Conservation (phyloP, 768 basidiomycete genomes). For the Mycena leptocephala region DNA sequence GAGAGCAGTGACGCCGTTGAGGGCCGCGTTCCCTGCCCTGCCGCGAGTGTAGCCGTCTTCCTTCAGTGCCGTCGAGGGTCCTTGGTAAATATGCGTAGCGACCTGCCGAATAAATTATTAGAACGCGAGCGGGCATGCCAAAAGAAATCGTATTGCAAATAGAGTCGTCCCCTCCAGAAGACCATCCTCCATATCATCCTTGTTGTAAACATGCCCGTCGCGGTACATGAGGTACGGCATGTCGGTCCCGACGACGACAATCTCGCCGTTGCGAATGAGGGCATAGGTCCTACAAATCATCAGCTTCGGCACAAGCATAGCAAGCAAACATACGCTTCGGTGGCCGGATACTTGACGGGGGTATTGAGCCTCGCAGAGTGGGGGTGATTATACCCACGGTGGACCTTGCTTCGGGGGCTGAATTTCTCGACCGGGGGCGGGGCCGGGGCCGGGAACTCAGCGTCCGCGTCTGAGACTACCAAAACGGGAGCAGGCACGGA, state of each 20-base stretch:
- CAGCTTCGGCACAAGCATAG: neutral
- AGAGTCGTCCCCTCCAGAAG: neutral
- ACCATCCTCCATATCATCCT: neutral
- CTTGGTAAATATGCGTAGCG: neutral
- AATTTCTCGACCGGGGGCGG: neutral
- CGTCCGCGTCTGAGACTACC: no score
- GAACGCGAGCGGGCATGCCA: neutral
- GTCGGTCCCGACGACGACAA: neutral
- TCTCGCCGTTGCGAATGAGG: neutral
- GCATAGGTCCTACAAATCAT: neutral
- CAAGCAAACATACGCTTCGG: neutral
- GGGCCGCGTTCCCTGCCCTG: neutral
- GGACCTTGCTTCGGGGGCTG: neutral
- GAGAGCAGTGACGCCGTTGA: neutral
- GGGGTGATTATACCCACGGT: neutral
- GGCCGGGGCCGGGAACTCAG: no score
- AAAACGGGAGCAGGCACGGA: neutral
- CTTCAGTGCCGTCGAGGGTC: neutral
- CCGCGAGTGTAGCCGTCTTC: neutral
- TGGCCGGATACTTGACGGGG: neutral
- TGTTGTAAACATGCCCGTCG: neutral
- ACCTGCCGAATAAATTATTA: neutral
- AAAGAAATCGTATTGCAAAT: neutral
- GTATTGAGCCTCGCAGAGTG: neutral
- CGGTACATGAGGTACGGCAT: neutral